These are phyloP conservation scores for Serendipita sp. DNA, from an alignment of 768 basidiomycete genomes.

Conservation along the genomic window DNA sequence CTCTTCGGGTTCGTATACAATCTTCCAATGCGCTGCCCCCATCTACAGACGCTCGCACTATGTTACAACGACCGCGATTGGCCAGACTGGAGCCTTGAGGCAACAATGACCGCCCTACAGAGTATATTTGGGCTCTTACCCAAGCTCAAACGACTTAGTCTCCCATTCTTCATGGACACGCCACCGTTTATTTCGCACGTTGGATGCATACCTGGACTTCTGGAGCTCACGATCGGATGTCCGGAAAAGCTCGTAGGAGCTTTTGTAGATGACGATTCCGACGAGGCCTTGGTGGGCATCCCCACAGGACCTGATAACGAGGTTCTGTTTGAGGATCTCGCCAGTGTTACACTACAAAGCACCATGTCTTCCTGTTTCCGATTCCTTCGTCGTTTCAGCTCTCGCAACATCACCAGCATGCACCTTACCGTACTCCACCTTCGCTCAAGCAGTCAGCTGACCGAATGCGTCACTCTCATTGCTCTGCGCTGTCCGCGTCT, in stretches of 20 bases:
- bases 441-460: neutral
- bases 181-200: neutral
- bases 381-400: conserved; percentile 1
- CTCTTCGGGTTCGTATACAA: conserved; percentile 4
- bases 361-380: conserved; percentile 1
- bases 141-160: neutral
- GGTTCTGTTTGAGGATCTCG: neutral
- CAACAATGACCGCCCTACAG: conserved; percentile 1
- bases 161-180: neutral
- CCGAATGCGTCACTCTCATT: neutral
- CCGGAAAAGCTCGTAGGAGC: neutral
- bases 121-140: neutral
- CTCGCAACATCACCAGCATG: neutral
- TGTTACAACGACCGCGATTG: neutral
- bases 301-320: neutral
- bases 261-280: neutral
- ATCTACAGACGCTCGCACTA: neutral
- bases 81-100: conserved; percentile 4
- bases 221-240: neutral
- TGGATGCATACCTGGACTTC: neutral
- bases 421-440: neutral
- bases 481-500: neutral
- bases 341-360: neutral
- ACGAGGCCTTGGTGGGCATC: neutral
- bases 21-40: conserved; percentile 3